Conservation (phyloP, 257 asterid species). For the Fraxinus anomala region DNA sequence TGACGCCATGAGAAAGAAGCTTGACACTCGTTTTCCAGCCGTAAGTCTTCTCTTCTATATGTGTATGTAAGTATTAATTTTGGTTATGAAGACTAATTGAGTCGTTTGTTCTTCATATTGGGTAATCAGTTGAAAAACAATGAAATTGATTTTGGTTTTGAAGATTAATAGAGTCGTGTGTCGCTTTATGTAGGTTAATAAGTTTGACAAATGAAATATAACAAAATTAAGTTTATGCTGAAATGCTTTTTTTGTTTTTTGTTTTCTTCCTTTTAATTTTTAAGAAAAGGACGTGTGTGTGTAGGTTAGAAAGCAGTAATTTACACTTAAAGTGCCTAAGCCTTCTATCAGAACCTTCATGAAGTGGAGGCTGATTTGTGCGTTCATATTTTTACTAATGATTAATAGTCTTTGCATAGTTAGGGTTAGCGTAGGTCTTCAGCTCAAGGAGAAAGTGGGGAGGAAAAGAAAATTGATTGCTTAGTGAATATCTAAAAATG, state of each 20-base stretch:
- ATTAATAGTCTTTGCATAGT: not conserved
- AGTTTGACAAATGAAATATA: not conserved
- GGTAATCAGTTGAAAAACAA: not conserved
- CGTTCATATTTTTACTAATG: not conserved
- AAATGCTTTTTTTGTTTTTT: too few species aligned
- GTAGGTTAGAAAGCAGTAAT: not conserved
- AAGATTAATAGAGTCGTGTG: not conserved
- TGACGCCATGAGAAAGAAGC: conserved; percentile 71
- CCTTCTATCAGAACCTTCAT: not conserved
- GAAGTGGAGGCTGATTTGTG: not conserved
- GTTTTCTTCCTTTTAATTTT: not conserved
- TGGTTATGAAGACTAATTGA: not conserved
- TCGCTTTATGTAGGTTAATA: conserved; percentile 8
- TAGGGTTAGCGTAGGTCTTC: not conserved
- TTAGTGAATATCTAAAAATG: not conserved
- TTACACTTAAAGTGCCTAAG: not conserved
- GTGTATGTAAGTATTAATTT: not conserved
- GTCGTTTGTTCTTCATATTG: not conserved
- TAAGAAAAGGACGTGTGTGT: not conserved
- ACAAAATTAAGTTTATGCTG: not conserved
- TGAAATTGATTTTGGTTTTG: not conserved
- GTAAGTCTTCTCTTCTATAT: conserved; percentile 37
- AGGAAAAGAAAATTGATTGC: not conserved
- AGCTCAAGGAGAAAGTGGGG: not conserved
- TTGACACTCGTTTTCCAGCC: conserved; percentile 82